Conservation (phyloP, 768 basidiomycete species). For the Hypsizygus marmoreus region DNA sequence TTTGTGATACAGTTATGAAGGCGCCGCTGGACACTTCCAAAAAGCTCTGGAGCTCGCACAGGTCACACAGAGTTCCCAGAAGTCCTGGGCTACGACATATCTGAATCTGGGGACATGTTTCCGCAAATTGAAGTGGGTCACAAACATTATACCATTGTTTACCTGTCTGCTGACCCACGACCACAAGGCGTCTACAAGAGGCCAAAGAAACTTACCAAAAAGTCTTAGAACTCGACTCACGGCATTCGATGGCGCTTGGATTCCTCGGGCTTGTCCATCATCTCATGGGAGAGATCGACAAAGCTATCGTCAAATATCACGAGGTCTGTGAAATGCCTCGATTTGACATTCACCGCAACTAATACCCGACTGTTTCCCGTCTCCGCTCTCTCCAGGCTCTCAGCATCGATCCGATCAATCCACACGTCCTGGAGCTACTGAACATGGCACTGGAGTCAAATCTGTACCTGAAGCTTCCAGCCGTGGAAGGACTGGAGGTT, state of each 20-base stretch:
- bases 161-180: slow-evolving; percentile 5
- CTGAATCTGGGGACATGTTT: slow-evolving; percentile 91
- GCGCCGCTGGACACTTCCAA: slow-evolving; percentile 71
- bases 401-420: slow-evolving; percentile 81
- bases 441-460: slow-evolving; percentile 75
- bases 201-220: slow-evolving; percentile 75
- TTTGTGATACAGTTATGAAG: slow-evolving; percentile 57
- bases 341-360: too few species aligned
- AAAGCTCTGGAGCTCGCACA: slow-evolving; percentile 80
- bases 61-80: slow-evolving; percentile 82
- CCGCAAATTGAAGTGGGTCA: slow-evolving; percentile 72
- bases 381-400: slow-evolving; percentile 52
- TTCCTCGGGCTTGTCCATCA: slow-evolving; percentile 91
- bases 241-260: slow-evolving; percentile 77
- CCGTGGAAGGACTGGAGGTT: slow-evolving; percentile 25
- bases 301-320: slow-evolving; percentile 89
- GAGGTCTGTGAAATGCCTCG: slow-evolving; percentile 80
- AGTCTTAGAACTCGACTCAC: slow-evolving; percentile 87
- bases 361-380: too few species aligned
- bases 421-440: slow-evolving; percentile 77
- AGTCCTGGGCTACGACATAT: slow-evolving; percentile 87
- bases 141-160: not conserved
- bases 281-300: slow-evolving; percentile 67
- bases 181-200: slow-evolving; percentile 51
- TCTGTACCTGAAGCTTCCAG: slow-evolving; percentile 19